Conservation (phyloP, 2,329 filamentous ascomycete species). For the Monosporascus sp. region DNA sequence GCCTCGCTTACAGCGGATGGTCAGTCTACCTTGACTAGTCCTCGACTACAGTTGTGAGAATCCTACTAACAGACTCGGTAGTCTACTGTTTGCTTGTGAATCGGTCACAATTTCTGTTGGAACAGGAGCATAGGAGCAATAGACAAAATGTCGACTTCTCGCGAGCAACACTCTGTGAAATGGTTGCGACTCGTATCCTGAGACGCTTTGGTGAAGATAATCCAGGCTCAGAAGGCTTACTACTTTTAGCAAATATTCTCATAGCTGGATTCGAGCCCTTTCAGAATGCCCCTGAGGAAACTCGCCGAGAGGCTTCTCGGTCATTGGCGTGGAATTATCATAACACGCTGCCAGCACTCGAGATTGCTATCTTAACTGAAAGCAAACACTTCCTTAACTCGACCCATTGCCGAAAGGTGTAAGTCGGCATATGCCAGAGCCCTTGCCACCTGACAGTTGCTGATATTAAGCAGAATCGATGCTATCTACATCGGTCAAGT, state of each 20-base stretch:
- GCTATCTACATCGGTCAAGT: conserved; percentile 77
- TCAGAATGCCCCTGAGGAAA: conserved; percentile 68
- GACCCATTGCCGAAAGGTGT: conserved; percentile 73
- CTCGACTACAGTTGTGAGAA: not conserved
- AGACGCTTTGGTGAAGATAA: conserved; percentile 75
- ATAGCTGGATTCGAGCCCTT: conserved; percentile 83
- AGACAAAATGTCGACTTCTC: conserved; percentile 78
- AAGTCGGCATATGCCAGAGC: conserved; percentile 13
- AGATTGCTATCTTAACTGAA: conserved; percentile 78
- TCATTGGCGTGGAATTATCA: conserved; percentile 43
- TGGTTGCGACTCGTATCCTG: conserved; percentile 72
- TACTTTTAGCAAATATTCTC: conserved; percentile 71
- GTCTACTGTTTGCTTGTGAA: conserved; percentile 84
- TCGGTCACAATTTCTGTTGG: conserved; percentile 69
- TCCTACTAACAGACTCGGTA: conserved; percentile 24
- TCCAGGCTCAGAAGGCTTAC: conserved; percentile 61
- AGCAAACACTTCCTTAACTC: conserved; percentile 74
- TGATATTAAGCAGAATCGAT: conserved; percentile 46
- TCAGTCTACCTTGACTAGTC: too few relatives aligned
- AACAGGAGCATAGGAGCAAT: conserved; percentile 69
- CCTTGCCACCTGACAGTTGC: not conserved
- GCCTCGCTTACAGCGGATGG: too few relatives aligned
- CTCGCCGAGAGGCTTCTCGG: conserved; percentile 52
- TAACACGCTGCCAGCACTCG: conserved; percentile 67
- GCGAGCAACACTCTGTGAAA: conserved; percentile 71